Evolutionary conservation across 805 yeast genomes (phyloP).

Genomic region (Cyberlindnera galapagoensis): DNA sequence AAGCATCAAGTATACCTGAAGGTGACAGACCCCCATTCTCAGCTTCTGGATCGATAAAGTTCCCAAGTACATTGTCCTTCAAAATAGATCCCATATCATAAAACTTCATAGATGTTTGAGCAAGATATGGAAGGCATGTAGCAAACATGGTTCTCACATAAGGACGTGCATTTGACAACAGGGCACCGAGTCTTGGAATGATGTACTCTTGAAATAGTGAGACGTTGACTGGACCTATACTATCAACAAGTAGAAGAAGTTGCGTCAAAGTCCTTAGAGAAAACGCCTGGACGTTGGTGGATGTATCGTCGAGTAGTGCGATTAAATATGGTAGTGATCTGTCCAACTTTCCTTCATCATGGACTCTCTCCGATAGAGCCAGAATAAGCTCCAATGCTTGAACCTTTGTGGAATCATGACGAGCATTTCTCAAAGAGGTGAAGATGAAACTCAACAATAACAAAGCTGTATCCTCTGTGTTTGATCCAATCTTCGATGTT

Average conservation of each 20-base stretch:
- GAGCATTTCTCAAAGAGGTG: conserved; percentile 54
- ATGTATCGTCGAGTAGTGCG: conserved; percentile 61
- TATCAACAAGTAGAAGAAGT: conserved; percentile 53
- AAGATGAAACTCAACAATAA: conserved; percentile 52
- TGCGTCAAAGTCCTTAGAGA: conserved; percentile 66
- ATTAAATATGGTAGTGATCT: conserved; percentile 77
- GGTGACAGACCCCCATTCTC: conserved; percentile 33
- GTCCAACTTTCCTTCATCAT: conserved; percentile 82
- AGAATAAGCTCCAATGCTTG: conserved; percentile 72
- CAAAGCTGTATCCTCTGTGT: conserved; percentile 43
- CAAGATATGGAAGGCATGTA: conserved; percentile 64
- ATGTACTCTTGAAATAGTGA: conserved; percentile 77
- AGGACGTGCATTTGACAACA: conserved; percentile 32
- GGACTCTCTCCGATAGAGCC: conserved; percentile 66
- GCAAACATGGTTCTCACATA: conserved; percentile 67
- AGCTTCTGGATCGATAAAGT: conserved; percentile 38
- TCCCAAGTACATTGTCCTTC: conserved; percentile 29
- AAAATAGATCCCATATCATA: conserved; percentile 53
- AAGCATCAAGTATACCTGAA: conserved; percentile 28
- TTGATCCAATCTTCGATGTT: conserved; percentile 24
- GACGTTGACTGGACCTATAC: conserved; percentile 68
- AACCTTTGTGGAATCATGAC: conserved; percentile 51
- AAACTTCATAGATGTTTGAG: conserved; percentile 55
- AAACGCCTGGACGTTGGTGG: conserved; percentile 57
- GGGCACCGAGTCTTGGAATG: conserved; percentile 56